Percentiles rank a stretch among this genome's conserved stretches.
These are phyloP conservation scores for Paraphaeosphaeria sporulosa DNA, from an alignment of 2,329 filamentous ascomycete species.

Conservation along the genomic window DNA sequence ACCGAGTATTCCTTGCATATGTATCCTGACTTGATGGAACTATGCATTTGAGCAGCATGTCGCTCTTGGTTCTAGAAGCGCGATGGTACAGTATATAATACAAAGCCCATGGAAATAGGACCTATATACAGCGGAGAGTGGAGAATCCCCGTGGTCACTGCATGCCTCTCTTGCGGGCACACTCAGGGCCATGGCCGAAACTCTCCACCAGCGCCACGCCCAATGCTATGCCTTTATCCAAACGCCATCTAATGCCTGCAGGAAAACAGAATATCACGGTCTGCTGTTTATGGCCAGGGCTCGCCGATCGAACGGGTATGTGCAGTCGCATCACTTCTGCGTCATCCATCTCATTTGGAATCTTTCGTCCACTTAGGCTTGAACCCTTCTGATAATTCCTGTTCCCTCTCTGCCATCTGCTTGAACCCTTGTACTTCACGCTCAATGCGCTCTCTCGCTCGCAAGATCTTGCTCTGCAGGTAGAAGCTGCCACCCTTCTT, in stretches of 20 bases:
- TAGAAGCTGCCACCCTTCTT: constrained; percentile 98
- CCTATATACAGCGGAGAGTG: constrained; percentile 25
- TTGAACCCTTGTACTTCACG: constrained; percentile 77
- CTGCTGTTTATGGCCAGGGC: neutral
- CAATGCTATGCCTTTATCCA: constrained; percentile 25
- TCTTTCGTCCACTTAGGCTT: constrained; percentile 94
- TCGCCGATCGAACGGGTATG: neutral
- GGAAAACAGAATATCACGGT: neutral
- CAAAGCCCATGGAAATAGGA: neutral
- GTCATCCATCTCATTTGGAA: constrained; percentile 49
- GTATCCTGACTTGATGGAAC: too few relatives aligned
- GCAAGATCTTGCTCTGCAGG: constrained; percentile 93
- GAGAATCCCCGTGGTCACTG: constrained; percentile 19
- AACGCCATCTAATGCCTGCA: constrained; percentile 26
- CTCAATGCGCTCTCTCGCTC: constrained; percentile 91
- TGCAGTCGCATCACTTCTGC: neutral
- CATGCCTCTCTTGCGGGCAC: constrained; percentile 13
- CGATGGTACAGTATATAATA: constrained; percentile 17
- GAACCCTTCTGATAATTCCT: constrained; percentile 84
- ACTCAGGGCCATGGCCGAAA: constrained; percentile 1
- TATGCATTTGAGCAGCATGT: neutral
- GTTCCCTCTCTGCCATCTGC: constrained; percentile 75
- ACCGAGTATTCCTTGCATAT: neutral
- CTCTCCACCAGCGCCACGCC: constrained; percentile 10
- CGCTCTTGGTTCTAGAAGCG: neutral